Base-by-base conservation (phyloP, 257 asterid species). In the Avicennia marina region DNA sequence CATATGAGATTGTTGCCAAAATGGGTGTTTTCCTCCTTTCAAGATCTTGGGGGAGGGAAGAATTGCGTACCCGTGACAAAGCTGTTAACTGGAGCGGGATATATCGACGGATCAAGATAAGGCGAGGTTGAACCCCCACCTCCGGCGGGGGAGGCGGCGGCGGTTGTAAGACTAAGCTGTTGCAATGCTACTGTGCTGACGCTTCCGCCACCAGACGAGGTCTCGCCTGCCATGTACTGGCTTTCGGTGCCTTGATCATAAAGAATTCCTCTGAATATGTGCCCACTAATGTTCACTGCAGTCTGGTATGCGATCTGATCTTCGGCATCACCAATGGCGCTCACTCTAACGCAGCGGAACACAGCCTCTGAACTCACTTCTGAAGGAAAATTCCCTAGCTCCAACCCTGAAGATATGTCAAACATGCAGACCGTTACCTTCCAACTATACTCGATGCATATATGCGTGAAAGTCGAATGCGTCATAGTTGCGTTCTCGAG, bases 291-390 rank as follows among this genome's bases (percentile, higher is more conserved):
- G 20, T 20, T 16, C 16, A 43, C 49, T 12, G 94, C 94, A 0
- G 98, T 83, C 42, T 91, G 98, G 32, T 91, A 91, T 0, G 95
- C 98, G 20, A 71, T 85, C 33, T 84, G 88, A 8, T 83, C 96
- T 11, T 85, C 95, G 0, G 71, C 75, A 2, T 83, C 89, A 27
- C 85, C 94, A 0, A 81, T 49, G 36, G 96, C 72, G 72, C 94
- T 88, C 67, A 91, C 95, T 50, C 86, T 70, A 0, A 88, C 95
- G 73, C 96, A 85, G 21, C 95, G 93, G 71, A 91, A 88, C 4
- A 79, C 83, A 0, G 94, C 96, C 66, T 71, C 68, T 0, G 93
- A 81, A 48, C 68, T 88, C 65, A 91, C 80, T 64, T 91, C 96
- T 2, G 89, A 51, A 2, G 98, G 98, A 69, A 91, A 85, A 51